Percentiles rank a stretch among this genome's conserved stretches.
Evolutionary conservation across 768 basidiomycete genomes (phyloP).

Genomic region (Lentinula detonsa): DNA sequence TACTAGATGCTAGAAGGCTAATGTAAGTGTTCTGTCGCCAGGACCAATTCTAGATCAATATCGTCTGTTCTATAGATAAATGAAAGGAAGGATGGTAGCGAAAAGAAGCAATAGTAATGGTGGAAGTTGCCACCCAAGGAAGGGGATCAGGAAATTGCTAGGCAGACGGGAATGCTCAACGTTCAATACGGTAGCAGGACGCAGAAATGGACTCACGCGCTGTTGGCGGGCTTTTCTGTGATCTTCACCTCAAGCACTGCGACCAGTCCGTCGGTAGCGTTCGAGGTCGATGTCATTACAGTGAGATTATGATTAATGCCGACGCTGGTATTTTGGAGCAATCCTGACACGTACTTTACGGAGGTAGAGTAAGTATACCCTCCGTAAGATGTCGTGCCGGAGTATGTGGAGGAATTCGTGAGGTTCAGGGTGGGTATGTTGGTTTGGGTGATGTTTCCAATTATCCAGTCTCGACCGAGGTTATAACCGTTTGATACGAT

Average conservation of each 20-base stretch:
- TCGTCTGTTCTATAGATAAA: neutral
- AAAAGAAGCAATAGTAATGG: neutral
- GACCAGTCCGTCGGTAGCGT: conserved; percentile 77
- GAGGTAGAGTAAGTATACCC: conserved; percentile 72
- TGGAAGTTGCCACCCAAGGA: conserved; percentile 3
- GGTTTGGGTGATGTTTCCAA: conserved; percentile 71
- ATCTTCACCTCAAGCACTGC: conserved; percentile 74
- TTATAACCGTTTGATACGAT: conserved; percentile 80
- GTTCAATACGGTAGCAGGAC: neutral
- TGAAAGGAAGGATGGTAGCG: neutral
- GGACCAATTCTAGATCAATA: neutral
- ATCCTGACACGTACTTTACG: conserved; percentile 62
- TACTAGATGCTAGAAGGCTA: neutral
- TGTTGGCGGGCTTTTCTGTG: conserved; percentile 25
- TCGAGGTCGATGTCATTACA: conserved; percentile 44
- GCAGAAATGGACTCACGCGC: conserved; percentile 2
- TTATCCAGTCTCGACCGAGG: conserved; percentile 78
- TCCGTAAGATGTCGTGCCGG: conserved; percentile 54
- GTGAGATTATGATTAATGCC: conserved; percentile 63
- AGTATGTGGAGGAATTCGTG: conserved; percentile 55
- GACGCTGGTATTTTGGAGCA: conserved; percentile 61
- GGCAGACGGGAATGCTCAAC: neutral
- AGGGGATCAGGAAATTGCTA: neutral
- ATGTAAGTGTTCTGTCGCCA: neutral
- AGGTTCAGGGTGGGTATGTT: conserved; percentile 38